Percentiles rank a stretch among this genome's conserved stretches.
Conservation (phyloP, 2,329 filamentous ascomycete species). For the Rhinocladiella mackenziei region DNA sequence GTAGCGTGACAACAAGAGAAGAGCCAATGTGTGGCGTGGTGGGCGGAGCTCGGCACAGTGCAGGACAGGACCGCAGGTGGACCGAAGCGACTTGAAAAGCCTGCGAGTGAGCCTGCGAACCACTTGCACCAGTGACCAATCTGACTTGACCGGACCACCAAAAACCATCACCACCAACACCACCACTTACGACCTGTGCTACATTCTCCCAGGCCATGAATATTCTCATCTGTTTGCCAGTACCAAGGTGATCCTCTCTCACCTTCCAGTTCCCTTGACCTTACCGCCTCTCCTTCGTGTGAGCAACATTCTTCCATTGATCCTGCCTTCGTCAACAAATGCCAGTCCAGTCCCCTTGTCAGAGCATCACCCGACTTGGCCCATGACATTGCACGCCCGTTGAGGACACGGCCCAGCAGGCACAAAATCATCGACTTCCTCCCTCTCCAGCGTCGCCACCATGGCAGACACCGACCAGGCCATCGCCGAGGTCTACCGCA, state of each 20-base stretch:
- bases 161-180: conserved; percentile 1
- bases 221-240: not conserved
- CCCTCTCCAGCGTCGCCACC: conserved; percentile 32
- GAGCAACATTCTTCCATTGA: conserved; percentile 11
- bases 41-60: too few species aligned
- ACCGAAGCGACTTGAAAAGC: too few species aligned
- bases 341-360: conserved; percentile 14
- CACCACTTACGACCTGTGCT: not conserved
- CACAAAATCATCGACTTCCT: conserved; percentile 1
- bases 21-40: too few species aligned
- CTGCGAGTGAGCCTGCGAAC: too few species aligned
- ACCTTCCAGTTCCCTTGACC: conserved; percentile 2
- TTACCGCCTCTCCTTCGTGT: conserved; percentile 7
- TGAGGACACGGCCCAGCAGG: conserved; percentile 10
- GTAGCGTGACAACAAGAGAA: too few species aligned
- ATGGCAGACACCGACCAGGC: conserved; percentile 60
- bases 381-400: conserved; percentile 17
- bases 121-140: not conserved
- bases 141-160: conserved; percentile 2
- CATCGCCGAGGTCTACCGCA: conserved; percentile 79
- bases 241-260: conserved; percentile 1
- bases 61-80: too few species aligned
- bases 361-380: conserved; percentile 5
- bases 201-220: not conserved
- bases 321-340: conserved; percentile 18